phyloP scores from a whole-genome alignment of 106 monocot species.

The Vanilla planifolia region DNA sequence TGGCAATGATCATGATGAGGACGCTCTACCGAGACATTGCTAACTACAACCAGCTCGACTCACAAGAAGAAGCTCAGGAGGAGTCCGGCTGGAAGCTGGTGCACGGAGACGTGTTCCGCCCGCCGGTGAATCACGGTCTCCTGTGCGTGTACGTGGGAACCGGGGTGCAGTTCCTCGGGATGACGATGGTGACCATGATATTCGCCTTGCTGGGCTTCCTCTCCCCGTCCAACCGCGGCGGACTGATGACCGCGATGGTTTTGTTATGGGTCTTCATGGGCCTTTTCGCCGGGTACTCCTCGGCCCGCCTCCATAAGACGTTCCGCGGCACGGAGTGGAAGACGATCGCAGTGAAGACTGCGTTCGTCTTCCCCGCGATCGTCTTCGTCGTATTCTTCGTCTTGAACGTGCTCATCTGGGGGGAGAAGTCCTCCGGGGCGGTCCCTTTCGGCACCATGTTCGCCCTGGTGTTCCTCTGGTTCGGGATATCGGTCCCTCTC shows the following conservation, averaged over 20 bases:
- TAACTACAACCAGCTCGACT: conserved; percentile 28
- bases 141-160: conserved; percentile 28
- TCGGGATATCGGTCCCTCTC: conserved; percentile 17
- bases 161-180: conserved; percentile 16
- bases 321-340: conserved; percentile 21
- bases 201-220: conserved; percentile 10
- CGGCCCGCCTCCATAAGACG: conserved; percentile 13
- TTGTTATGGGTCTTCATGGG: conserved; percentile 16
- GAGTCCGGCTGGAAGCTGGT: conserved; percentile 35
- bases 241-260: conserved; percentile 16
- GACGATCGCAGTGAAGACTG: conserved; percentile 14
- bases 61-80: conserved; percentile 33
- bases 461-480: conserved; percentile 21
- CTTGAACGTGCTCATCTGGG: conserved; percentile 24
- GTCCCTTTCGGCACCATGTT: conserved; percentile 23
- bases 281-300: conserved; percentile 14
- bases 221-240: conserved; percentile 14
- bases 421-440: conserved; percentile 22
- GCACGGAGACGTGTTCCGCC: conserved; percentile 28
- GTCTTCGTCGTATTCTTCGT: conserved; percentile 20
- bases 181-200: conserved; percentile 13
- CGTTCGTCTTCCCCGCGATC: conserved; percentile 19
- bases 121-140: conserved; percentile 20
- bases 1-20: conserved; percentile 36
- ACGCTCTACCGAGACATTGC: conserved; percentile 29